These are phyloP conservation scores for Magnaporthales sp. DNA, from an alignment of 2,329 filamentous ascomycete genomes.

Conservation along the genomic window DNA sequence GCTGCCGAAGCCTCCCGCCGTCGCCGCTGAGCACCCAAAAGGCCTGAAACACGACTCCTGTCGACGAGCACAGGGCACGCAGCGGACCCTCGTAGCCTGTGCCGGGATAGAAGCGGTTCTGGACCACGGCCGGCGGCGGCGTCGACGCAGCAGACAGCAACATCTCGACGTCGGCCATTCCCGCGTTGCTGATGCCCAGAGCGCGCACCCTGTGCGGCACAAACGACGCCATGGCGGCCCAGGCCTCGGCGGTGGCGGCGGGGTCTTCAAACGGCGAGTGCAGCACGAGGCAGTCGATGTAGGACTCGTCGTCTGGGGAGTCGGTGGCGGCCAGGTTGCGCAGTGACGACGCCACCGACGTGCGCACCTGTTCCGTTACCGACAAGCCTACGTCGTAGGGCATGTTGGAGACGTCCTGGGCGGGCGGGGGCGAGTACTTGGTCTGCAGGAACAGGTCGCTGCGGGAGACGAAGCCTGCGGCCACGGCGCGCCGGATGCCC, in stretches of 20 bases:
- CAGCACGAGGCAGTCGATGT: slow-evolving; percentile 69
- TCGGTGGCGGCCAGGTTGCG: slow-evolving; percentile 44
- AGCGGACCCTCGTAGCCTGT: slow-evolving; percentile 53
- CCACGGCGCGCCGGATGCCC: slow-evolving; percentile 54
- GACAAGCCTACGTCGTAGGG: slow-evolving; percentile 54
- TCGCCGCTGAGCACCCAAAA: slow-evolving; percentile 48
- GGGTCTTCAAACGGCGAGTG: slow-evolving; percentile 44
- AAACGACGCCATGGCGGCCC: slow-evolving; percentile 56
- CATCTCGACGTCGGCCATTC: slow-evolving; percentile 43
- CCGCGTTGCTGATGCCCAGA: slow-evolving; percentile 70
- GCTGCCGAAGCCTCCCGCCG: slow-evolving; percentile 23
- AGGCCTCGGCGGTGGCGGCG: slow-evolving; percentile 50
- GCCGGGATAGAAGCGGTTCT: slow-evolving; percentile 62
- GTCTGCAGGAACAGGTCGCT: slow-evolving; percentile 67
- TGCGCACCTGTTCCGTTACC: slow-evolving; percentile 54
- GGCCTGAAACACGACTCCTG: slow-evolving; percentile 36
- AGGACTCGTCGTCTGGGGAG: slow-evolving; percentile 18
- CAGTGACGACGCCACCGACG: slow-evolving; percentile 60
- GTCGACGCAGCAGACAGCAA: slow-evolving; percentile 36
- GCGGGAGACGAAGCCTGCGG: slow-evolving; percentile 44
- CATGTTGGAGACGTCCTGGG: slow-evolving; percentile 51
- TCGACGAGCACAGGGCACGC: slow-evolving; percentile 38
- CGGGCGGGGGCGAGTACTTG: slow-evolving; percentile 63
- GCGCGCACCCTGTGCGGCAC: slow-evolving; percentile 55
- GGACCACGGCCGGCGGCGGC: slow-evolving; percentile 50